Evolutionary conservation across 257 asterid species (phyloP).

Genomic region (Petrea volubilis): DNA sequence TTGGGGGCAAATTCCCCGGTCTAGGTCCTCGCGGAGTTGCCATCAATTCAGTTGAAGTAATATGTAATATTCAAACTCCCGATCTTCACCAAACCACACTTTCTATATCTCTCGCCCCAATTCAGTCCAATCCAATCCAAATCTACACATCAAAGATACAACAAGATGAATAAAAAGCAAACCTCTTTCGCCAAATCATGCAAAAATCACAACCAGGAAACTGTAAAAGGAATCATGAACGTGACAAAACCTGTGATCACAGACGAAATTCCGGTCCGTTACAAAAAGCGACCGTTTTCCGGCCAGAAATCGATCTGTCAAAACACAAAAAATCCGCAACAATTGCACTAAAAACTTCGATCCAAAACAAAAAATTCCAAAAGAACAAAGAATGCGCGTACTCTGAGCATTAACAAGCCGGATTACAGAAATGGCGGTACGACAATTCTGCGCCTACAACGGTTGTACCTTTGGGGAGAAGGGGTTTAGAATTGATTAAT

Average conservation of each 20-base stretch:
- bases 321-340: conserved; percentile 5
- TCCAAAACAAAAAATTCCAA: conserved; percentile 1
- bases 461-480: background rate
- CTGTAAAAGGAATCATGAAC: conserved; percentile 11
- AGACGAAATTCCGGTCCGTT: conserved; percentile 45
- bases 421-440: conserved; percentile 21
- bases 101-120: conserved; percentile 23
- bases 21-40: conserved; percentile 90
- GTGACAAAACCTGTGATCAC: conserved; percentile 22
- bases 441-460: conserved; percentile 22
- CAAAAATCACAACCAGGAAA: background rate
- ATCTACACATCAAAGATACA: conserved; percentile 29
- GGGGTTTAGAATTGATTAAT: conserved; percentile 14
- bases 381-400: background rate
- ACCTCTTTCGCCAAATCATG: conserved; percentile 26
- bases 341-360: conserved; percentile 8
- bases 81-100: conserved; percentile 36
- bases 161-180: conserved; percentile 22
- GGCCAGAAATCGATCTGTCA: conserved; percentile 43
- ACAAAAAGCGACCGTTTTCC: conserved; percentile 37
- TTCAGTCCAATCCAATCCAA: conserved; percentile 35
- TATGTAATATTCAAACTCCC: conserved; percentile 18
- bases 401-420: conserved; percentile 12
- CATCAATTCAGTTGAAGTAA: conserved; percentile 58
- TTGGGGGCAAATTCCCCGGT: conserved; percentile 81